Evolutionary conservation across 441 rosid species (phyloP).

Genomic region (Flueggea neowawraea): DNA sequence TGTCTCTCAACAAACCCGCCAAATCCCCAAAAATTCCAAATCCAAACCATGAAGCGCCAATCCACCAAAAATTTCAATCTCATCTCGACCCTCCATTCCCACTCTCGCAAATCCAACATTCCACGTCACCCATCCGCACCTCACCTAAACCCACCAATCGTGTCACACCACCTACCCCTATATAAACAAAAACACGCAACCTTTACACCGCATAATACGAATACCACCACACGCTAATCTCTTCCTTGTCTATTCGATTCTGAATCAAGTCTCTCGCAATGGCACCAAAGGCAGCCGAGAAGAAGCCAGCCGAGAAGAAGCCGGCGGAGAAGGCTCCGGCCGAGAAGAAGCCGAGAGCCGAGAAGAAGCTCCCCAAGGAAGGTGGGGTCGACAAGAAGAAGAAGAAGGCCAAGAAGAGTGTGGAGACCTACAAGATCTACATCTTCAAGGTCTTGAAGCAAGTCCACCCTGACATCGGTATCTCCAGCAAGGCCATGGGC

Average conservation of each 20-base stretch:
- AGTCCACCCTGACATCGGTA: conserved; percentile 28
- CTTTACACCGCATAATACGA: too few species aligned
- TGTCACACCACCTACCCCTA: background rate
- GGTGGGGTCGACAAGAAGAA: conserved; percentile 19
- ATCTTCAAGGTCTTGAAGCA: conserved; percentile 28
- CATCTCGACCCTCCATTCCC: too few species aligned
- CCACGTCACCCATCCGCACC: conserved; percentile 19
- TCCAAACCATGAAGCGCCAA: too few species aligned
- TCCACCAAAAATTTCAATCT: too few species aligned
- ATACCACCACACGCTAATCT: background rate
- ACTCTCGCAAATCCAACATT: background rate
- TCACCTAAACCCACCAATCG: conserved; percentile 9
- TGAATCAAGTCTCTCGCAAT: background rate
- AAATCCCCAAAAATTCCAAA: too few species aligned
- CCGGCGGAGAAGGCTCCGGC: conserved; percentile 21
- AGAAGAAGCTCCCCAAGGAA: conserved; percentile 26
- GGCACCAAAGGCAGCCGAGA: conserved; percentile 24
- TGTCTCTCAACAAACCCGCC: too few species aligned
- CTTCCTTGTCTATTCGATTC: too few species aligned
- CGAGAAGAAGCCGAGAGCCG: conserved; percentile 22
- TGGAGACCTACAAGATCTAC: conserved; percentile 28
- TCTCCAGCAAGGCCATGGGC: conserved; percentile 30
- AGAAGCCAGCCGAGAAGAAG: conserved; percentile 19
- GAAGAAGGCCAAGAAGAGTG: conserved; percentile 23
- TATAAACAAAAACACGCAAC: conserved; percentile 2